Base-by-base conservation (phyloP, 2,329 filamentous ascomycete genomes). In the Aspergillus persii region DNA sequence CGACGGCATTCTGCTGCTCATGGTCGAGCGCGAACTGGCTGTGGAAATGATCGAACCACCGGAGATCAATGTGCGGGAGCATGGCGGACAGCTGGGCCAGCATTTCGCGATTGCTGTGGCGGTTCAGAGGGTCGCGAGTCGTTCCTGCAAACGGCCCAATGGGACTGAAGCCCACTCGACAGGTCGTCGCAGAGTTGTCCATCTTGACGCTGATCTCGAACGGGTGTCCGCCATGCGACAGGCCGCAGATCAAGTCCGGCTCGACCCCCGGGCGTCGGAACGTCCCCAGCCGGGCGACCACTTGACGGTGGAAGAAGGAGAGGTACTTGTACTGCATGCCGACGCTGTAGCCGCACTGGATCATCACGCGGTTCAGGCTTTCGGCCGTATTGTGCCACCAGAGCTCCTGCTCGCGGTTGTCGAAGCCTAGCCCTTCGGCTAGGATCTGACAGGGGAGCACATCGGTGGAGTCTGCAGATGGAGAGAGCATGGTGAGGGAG, bases 241-340 rank as follows among this genome's bases (percentile, higher is more conserved):
- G 30, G 3, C 50, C 50, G 30, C 50, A 31, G 50, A 52, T 52
- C 29, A 31, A 52, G 27, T 30, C 50, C 5, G 50, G 50, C 15
- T 52, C 50, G 50, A 52, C 50, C 15, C 50, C 50, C 6, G 50
- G 50, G 30, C 50, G 50, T 7, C 50, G 50, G 50, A 52, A 52
- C 15, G 50, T 29, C 8, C 50, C 50, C 50, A 52, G 4, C 4
- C 50, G 27, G 50, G 30, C 9, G 30, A 52, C 15, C 12, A 52
- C 30, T 15, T 52, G 30, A 3, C 30, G 27, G 50, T 52, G 50
- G 50, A 31, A 52, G 50, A 52, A 52, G 50, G 50, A 29, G 50
- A 52, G 50, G 15, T 52, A 52, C 11, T 52, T 52, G 15, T 52
- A 52, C 50, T 52, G 50, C 50, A 52, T n/a, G n/a, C 23, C 27